A percentile compares a stretch with the other conserved stretches of the same genome.
phyloP scores from a whole-genome alignment of 225 moss, liverwort and hornwort genomes.

The Antitrichia curtipendula region DNA sequence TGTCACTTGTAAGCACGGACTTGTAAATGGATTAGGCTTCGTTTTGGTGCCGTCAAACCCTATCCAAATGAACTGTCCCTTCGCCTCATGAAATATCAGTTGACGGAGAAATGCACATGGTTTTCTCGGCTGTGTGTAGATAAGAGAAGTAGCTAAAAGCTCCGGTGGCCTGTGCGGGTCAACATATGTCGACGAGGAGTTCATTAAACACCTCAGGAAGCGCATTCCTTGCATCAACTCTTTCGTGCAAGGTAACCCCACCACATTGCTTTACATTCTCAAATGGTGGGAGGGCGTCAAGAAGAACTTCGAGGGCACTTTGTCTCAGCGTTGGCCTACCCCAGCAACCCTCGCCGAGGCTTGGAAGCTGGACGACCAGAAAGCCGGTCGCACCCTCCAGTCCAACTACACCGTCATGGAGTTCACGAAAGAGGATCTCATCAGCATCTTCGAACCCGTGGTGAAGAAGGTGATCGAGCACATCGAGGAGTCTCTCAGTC shows the following conservation, averaged over 20 bases:
- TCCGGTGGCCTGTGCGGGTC: background rate
- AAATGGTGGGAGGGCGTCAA: background rate
- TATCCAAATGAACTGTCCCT: background rate
- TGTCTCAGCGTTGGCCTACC: background rate
- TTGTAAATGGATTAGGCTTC: background rate
- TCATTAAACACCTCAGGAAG: background rate
- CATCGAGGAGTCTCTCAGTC: background rate
- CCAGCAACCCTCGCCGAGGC: background rate
- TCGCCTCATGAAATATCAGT: background rate
- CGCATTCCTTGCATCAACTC: background rate
- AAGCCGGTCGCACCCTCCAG: background rate
- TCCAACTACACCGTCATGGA: background rate
- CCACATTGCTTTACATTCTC: background rate
- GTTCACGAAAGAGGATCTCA: background rate
- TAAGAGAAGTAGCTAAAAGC: background rate
- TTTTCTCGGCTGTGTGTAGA: background rate
- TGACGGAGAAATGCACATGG: background rate
- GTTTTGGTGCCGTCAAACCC: background rate
- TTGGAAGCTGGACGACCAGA: background rate
- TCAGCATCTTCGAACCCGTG: conserved; percentile 1
- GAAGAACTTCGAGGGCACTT: background rate
- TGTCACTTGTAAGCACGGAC: too few species aligned
- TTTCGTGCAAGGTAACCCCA: background rate
- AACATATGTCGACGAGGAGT: background rate
- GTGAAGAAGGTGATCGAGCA: background rate